These are phyloP conservation scores for Mycena chlorophos DNA, from an alignment of 768 basidiomycete genomes.

Conservation along the genomic window DNA sequence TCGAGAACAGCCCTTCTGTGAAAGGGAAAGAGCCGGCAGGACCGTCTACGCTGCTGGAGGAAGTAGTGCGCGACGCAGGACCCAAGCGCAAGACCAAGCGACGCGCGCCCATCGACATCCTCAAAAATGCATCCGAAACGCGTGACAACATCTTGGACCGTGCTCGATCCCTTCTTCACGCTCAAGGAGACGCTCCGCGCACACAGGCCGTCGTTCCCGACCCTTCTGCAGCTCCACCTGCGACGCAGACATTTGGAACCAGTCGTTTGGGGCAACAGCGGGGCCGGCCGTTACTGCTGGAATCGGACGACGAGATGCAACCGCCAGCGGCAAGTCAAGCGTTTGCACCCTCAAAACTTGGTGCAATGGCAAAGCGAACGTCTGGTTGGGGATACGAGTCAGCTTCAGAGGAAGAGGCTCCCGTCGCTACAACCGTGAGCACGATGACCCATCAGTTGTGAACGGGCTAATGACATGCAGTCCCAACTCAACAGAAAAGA, in stretches of 20 bases:
- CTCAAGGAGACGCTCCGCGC: slow-evolving; percentile 14
- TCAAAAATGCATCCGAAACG: slow-evolving; percentile 48
- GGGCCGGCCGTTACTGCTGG: slow-evolving; percentile 14
- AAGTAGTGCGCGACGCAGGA: slow-evolving; percentile 47
- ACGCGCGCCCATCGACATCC: slow-evolving; percentile 38
- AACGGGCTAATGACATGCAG: slow-evolving; percentile 39
- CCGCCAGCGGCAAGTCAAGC: slow-evolving; percentile 28
- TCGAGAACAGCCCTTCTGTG: slow-evolving; percentile 28
- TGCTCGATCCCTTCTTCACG: slow-evolving; percentile 35
- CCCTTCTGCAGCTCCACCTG: slow-evolving; percentile 17
- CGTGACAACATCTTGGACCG: slow-evolving; percentile 43
- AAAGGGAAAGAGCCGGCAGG: slow-evolving; percentile 24
- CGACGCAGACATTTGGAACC: slow-evolving; percentile 42
- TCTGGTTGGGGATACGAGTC: slow-evolving; percentile 19
- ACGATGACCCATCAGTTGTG: neutral
- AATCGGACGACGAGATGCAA: slow-evolving; percentile 17
- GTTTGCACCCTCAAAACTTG: slow-evolving; percentile 36
- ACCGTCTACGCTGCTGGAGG: slow-evolving; percentile 52
- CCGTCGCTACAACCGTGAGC: slow-evolving; percentile 8
- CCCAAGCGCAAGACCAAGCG: slow-evolving; percentile 48
- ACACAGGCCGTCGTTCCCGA: slow-evolving; percentile 19
- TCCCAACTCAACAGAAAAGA: slow-evolving; percentile 31
- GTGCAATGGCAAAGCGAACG: slow-evolving; percentile 2
- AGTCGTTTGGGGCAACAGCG: slow-evolving; percentile 36
- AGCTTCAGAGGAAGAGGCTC: slow-evolving; percentile 14